Conservation (phyloP, 371 early-diverging fungal genomes). For the Mucor piriformis region DNA sequence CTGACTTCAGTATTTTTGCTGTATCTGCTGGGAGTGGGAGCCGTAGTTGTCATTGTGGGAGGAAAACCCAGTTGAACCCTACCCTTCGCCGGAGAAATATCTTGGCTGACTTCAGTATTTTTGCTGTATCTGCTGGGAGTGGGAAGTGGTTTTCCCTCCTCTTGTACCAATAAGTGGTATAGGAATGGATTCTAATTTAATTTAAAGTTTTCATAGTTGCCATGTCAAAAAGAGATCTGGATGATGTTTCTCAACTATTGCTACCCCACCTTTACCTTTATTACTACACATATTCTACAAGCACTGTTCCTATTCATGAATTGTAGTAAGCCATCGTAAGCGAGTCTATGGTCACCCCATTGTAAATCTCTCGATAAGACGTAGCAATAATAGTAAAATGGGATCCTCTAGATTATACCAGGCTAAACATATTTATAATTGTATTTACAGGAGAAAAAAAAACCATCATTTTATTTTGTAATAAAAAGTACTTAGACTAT, state of each 20-base stretch:
- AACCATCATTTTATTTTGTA: constrained; percentile 3
- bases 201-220: constrained; percentile 18
- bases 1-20: constrained; percentile 17
- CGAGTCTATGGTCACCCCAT: constrained; percentile 14
- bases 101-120: constrained; percentile 16
- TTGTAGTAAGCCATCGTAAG: constrained; percentile 12
- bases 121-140: constrained; percentile 23
- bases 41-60: no score
- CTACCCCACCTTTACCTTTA: constrained; percentile 4
- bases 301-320: constrained; percentile 2
- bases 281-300: constrained; percentile 4
- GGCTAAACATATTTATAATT: constrained; percentile 4
- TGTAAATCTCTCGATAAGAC: constrained; percentile 3
- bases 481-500: constrained; percentile 2
- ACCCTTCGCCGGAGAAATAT: constrained; percentile 23
- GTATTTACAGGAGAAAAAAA: constrained; percentile 3
- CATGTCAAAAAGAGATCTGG: constrained; percentile 17
- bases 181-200: constrained; percentile 20
- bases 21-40: constrained; percentile 4
- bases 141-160: constrained; percentile 15
- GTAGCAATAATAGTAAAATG: constrained; percentile 8
- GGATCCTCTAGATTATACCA: constrained; percentile 2
- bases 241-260: constrained; percentile 10
- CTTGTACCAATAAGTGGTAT: constrained; percentile 18
- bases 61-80: constrained; percentile 12